Base-by-base conservation (phyloP, 208 protist species). In the Leishmania amazonensis region DNA sequence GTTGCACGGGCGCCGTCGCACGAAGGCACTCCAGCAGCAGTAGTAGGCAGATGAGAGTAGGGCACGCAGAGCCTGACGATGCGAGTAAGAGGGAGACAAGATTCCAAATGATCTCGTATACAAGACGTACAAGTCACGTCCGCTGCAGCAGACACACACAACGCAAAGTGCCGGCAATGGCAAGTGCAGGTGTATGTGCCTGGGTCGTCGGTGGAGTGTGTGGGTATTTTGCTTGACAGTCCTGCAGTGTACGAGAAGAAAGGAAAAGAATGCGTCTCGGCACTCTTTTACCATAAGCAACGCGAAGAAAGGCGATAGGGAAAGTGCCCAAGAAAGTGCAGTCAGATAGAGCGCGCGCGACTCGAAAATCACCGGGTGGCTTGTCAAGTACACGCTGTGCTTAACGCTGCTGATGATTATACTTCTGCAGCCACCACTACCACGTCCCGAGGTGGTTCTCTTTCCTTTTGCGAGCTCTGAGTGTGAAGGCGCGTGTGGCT, bases 401-500 rank as follows among this genome's bases (percentile, higher is more conserved):
- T 68, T 42, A 13, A 67, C 7, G 62, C n/a, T 38, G 62, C 31
- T 11, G 15, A 64, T 64, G 24, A 31, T 64, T 28, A 8, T 64
- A 15, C 58, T 64, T 64, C 28, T 64, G 8, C 21, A 31, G 58
- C 28, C 58, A 64, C 58, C 31, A 68, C 62, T 40, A 40, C 62
- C 62, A 31, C 62, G 62, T 68, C 31, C 8, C 8, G 62, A 24
- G 31, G 35, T 19, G 11, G 40, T 31, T 57, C 15, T 75, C 31
- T 58, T 58, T 57, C 15, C n/a, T 24, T 75, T 60, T 19, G 19
- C 40, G 35, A 51, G 38, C 35, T 81, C 49, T 75, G 78, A 67
- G 78, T 81, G 78, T 68, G 53, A 67, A 38, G 19, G 53, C 45
- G 64, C 35, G 76, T 73, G 65, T 45, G 64, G 2, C 42, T 80